Evolutionary conservation across 352 stramenopile genomes (phyloP).

Genomic region (Phytophthora hybrid): DNA sequence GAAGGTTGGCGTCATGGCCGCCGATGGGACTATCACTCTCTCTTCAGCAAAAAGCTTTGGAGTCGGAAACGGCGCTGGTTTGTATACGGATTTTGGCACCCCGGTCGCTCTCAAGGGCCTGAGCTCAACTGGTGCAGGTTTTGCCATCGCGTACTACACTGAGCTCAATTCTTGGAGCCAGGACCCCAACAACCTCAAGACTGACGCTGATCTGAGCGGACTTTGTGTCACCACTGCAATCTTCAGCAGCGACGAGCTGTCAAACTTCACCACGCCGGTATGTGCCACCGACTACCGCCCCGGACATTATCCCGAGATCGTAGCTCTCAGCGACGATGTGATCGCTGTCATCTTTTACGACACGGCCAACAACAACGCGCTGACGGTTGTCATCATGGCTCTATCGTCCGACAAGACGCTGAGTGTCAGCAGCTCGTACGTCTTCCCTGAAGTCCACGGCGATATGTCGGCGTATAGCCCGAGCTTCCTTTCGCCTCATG

Average conservation of each 20-base stretch:
- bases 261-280: conserved; percentile 41
- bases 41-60: conserved; percentile 46
- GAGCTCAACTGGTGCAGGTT: conserved; percentile 26
- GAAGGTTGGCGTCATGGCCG: conserved; percentile 46
- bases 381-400: conserved; percentile 41
- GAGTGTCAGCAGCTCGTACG: conserved; percentile 29
- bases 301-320: conserved; percentile 42
- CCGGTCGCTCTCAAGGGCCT: conserved; percentile 41
- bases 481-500: conserved; percentile 27
- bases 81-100: conserved; percentile 47
- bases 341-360: conserved; percentile 68
- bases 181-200: conserved; percentile 9
- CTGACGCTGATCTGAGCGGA: conserved; percentile 35
- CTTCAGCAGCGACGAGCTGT: conserved; percentile 27
- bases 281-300: conserved; percentile 61
- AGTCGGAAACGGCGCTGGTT: conserved; percentile 28
- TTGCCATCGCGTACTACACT: conserved; percentile 66
- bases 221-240: conserved; percentile 57
- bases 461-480: conserved; percentile 22
- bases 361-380: conserved; percentile 58
- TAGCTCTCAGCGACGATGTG: conserved; percentile 54
- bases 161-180: not conserved
- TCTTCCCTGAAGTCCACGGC: conserved; percentile 53
- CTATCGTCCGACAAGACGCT: not conserved
- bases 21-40: conserved; percentile 47